These are phyloP conservation scores for Candida smagusa DNA, from an alignment of 1,139 yeast species.

Conservation along the genomic window DNA sequence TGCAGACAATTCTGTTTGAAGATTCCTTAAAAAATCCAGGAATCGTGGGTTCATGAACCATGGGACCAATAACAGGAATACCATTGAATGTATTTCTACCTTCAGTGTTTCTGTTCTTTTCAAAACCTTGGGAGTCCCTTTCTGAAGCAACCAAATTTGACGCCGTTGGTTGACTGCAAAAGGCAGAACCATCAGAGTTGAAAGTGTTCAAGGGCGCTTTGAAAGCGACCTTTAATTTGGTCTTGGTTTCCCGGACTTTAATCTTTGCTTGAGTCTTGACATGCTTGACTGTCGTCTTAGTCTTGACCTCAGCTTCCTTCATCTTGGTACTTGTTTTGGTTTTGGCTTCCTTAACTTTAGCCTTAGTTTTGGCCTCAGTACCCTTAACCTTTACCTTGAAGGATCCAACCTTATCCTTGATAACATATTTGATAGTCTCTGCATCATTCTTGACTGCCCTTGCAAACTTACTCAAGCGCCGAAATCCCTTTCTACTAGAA, in stretches of 20 bases:
- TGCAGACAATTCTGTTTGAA: constrained; percentile 61
- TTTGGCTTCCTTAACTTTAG: constrained; percentile 9
- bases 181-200: too few relatives aligned
- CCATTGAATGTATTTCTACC: constrained; percentile 25
- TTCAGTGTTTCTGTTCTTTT: neutral
- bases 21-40: constrained; percentile 47
- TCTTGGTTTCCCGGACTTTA: constrained; percentile 6
- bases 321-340: constrained; percentile 5
- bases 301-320: constrained; percentile 4
- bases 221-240: too few relatives aligned
- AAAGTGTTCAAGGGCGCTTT: too few relatives aligned
- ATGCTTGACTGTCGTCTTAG: constrained; percentile 12
- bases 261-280: constrained; percentile 8
- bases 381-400: constrained; percentile 3
- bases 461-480: too few relatives aligned
- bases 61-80: constrained; percentile 36
- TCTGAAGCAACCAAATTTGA: constrained; percentile 2
- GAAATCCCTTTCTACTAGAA: too few relatives aligned
- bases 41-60: constrained; percentile 35
- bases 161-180: constrained; percentile 5
- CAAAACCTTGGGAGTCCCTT: neutral
- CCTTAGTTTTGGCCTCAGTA: neutral
- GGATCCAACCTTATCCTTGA: constrained; percentile 3
- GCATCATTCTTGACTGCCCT: too few relatives aligned
- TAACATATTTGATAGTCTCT: too few relatives aligned